Percentiles rank a stretch among this genome's conserved stretches.
These are phyloP conservation scores for Cutaneotrichosporon sp. DNA, from an alignment of 1,284 basidiomycete species.

Conservation along the genomic window DNA sequence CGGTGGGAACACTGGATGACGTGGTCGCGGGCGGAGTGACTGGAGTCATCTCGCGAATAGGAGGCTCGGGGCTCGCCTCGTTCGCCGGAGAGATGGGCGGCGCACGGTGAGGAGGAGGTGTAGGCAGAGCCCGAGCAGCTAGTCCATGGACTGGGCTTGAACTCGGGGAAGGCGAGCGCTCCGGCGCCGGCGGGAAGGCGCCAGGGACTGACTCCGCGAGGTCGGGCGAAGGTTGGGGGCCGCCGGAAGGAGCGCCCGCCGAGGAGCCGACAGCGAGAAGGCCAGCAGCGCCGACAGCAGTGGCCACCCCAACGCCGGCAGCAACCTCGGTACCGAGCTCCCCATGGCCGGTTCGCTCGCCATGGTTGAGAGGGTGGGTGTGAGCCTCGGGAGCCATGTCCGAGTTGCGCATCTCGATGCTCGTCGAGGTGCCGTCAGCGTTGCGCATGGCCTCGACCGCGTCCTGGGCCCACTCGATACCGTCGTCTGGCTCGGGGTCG, in stretches of 20 bases:
- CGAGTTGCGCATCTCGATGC: conserved; percentile 5
- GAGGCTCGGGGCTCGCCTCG: conserved; percentile 14
- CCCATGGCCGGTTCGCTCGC: neutral
- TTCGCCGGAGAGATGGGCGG: neutral
- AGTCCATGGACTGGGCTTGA: conserved; percentile 3
- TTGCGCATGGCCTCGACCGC: conserved; percentile 50
- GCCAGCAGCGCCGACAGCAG: conserved; percentile 4
- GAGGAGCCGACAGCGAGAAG: neutral
- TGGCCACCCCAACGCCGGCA: neutral
- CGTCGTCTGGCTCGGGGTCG: conserved; percentile 56
- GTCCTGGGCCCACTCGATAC: conserved; percentile 56
- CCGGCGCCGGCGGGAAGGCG: conserved; percentile 9
- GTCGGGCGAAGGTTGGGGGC: neutral
- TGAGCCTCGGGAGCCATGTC: conserved; percentile 10
- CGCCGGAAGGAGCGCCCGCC: neutral
- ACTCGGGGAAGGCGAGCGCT: conserved; percentile 9
- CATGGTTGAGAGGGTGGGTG: neutral
- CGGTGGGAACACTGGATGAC: neutral
- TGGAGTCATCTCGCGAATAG: conserved; percentile 7
- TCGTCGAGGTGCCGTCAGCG: neutral
- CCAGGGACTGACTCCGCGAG: neutral
- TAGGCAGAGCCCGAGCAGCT: conserved; percentile 6
- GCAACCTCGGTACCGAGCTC: neutral
- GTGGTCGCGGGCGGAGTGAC: conserved; percentile 2
- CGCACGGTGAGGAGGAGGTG: conserved; percentile 12